These are phyloP conservation scores for Globisporangium iwayamae DNA, from an alignment of 352 stramenopile species.

Conservation along the genomic window DNA sequence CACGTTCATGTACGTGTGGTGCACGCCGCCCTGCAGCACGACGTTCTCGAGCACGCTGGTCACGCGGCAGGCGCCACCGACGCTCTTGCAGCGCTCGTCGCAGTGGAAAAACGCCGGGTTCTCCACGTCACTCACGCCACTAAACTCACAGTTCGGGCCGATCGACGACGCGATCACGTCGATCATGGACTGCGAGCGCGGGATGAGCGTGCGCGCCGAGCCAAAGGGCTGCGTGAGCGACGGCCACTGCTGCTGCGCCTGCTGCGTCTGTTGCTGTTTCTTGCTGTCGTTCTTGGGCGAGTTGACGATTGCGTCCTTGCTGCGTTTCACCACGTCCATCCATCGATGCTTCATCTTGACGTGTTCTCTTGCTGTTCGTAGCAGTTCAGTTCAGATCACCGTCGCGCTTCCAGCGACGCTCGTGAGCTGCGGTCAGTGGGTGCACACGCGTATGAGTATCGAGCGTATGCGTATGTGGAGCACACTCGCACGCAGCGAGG, in stretches of 20 bases:
- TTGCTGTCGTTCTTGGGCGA: conserved; percentile 23
- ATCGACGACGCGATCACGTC: conserved; percentile 17
- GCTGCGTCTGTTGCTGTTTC: conserved; percentile 9
- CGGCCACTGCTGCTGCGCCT: conserved; percentile 16
- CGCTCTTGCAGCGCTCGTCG: conserved; percentile 49
- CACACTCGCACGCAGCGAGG: neutral
- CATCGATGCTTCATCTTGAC: conserved; percentile 62
- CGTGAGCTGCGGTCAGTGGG: neutral
- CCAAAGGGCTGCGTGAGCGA: conserved; percentile 22
- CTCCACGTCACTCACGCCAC: conserved; percentile 21
- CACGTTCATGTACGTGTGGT: conserved; percentile 82
- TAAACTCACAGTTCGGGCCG: neutral
- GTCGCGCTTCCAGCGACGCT: neutral
- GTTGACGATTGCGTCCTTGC: conserved; percentile 27
- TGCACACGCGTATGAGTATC: neutral
- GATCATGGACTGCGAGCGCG: conserved; percentile 17
- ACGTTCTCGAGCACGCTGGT: conserved; percentile 64
- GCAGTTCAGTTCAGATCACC: neutral
- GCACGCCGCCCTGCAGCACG: conserved; percentile 73
- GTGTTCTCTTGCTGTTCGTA: neutral
- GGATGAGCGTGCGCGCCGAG: conserved; percentile 10
- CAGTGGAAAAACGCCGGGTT: conserved; percentile 55
- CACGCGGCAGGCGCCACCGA: conserved; percentile 53
- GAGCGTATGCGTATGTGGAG: neutral
- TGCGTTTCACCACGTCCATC: conserved; percentile 70